These are phyloP conservation scores for Crithidia expoeki DNA, from an alignment of 208 protist genomes.

Conservation along the genomic window DNA sequence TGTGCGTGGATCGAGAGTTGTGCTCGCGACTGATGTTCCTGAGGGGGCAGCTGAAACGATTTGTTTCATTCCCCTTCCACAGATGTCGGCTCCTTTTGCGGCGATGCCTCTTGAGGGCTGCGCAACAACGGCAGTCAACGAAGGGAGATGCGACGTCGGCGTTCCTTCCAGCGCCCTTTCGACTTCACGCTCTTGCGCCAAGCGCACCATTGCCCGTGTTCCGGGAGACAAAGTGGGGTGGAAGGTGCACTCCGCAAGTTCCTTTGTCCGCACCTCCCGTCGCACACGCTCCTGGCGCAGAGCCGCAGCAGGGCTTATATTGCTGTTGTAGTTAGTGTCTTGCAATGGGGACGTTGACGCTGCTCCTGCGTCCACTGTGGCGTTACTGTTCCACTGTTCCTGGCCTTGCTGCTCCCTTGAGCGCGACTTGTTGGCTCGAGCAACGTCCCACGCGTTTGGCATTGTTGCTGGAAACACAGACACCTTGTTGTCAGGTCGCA, in stretches of 20 bases:
- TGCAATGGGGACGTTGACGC: not conserved
- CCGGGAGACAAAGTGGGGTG: constrained; percentile 66
- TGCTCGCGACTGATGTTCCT: not conserved
- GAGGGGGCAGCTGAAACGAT: not conserved
- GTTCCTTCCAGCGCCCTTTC: constrained; percentile 13
- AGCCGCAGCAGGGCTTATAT: not conserved
- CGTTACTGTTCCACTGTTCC: not conserved
- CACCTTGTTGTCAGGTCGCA: not conserved
- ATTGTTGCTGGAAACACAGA: not conserved
- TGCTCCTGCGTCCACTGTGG: not conserved
- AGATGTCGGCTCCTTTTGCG: not conserved
- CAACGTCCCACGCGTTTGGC: constrained; percentile 7
- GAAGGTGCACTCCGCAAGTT: constrained; percentile 81
- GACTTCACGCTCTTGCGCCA: constrained; percentile 30
- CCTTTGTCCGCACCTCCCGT: constrained; percentile 44
- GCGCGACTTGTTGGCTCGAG: not conserved
- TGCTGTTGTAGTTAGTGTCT: not conserved
- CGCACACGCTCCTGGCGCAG: constrained; percentile 34
- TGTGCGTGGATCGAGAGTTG: constrained; percentile 1
- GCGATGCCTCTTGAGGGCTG: not conserved
- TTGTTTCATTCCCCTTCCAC: not conserved
- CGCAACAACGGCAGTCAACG: not conserved
- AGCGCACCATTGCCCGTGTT: constrained; percentile 51
- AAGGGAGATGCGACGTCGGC: not conserved
- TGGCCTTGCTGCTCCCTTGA: not conserved